phyloP scores from a whole-genome alignment of 2,329 filamentous ascomycete species.

The Fusarium mundagurra region DNA sequence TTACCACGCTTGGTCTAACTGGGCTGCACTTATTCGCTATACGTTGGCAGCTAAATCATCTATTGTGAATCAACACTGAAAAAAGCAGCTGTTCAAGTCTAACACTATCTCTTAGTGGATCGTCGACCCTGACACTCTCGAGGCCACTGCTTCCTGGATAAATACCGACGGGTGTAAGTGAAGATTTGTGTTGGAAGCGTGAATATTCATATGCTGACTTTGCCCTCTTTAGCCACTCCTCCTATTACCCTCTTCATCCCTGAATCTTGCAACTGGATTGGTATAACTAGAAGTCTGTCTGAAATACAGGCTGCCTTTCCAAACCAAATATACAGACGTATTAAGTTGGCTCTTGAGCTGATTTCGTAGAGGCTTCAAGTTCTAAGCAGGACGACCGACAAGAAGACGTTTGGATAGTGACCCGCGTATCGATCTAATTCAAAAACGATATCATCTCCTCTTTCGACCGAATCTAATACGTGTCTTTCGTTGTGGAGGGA shows the following conservation, averaged over 20 bases:
- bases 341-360: neutral
- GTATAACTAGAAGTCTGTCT: neutral
- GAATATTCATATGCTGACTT: neutral
- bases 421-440: rapidly evolving
- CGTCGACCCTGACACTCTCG: too few species aligned
- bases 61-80: neutral
- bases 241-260: neutral
- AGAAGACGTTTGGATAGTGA: too few species aligned
- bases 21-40: neutral
- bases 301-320: neutral
- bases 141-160: neutral
- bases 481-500: neutral
- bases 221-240: neutral
- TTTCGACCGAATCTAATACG: neutral
- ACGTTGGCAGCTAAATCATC: neutral
- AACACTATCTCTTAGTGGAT: neutral
- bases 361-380: neutral
- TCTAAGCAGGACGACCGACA: too few species aligned
- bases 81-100: neutral
- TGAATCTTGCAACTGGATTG: neutral
- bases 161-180: neutral
- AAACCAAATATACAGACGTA: neutral
- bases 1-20: neutral
- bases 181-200: neutral
- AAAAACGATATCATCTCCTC: too few species aligned